phyloP scores from a whole-genome alignment of 2,329 filamentous ascomycete species.

The Penicillium sp. region DNA sequence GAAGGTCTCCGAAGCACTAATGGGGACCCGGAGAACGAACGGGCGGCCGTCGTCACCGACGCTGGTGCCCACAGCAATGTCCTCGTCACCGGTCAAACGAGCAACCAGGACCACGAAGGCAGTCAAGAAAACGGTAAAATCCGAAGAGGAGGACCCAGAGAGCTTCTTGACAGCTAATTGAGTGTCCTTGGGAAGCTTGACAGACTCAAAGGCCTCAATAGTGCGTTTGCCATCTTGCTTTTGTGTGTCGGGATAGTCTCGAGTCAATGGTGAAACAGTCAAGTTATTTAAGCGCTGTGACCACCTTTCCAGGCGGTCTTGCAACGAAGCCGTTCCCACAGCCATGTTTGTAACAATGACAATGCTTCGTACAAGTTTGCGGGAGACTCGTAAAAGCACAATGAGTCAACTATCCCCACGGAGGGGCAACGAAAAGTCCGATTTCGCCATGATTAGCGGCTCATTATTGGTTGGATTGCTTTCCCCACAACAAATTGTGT shows the following conservation, averaged over 20 bases:
- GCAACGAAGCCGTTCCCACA: constrained; percentile 34
- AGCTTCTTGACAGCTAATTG: constrained; percentile 42
- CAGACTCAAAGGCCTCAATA: constrained; percentile 46
- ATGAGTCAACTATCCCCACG: constrained; percentile 26
- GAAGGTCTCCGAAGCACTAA: constrained; percentile 44
- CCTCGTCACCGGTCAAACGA: constrained; percentile 51
- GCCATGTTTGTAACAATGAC: constrained; percentile 32
- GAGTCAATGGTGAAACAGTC: constrained; percentile 46
- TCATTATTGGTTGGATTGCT: constrained; percentile 14
- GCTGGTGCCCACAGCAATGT: constrained; percentile 50
- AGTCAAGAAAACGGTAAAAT: constrained; percentile 45
- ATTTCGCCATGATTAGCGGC: constrained; percentile 26
- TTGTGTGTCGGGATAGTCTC: constrained; percentile 45
- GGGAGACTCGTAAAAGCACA: constrained; percentile 11
- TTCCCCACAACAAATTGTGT: constrained; percentile 12
- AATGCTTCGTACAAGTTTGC: constrained; percentile 13
- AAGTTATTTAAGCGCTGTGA: constrained; percentile 42
- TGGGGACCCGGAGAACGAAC: constrained; percentile 47
- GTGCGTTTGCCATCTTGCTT: constrained; percentile 39
- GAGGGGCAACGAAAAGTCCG: constrained; percentile 33
- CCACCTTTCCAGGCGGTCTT: constrained; percentile 45
- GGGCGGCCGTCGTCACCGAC: constrained; percentile 45
- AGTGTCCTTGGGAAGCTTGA: constrained; percentile 38
- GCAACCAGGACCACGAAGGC: constrained; percentile 47
- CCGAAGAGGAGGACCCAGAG: constrained; percentile 33